Base-by-base conservation (phyloP, 2,329 filamentous ascomycete genomes). In the Fusarium xylarioides region DNA sequence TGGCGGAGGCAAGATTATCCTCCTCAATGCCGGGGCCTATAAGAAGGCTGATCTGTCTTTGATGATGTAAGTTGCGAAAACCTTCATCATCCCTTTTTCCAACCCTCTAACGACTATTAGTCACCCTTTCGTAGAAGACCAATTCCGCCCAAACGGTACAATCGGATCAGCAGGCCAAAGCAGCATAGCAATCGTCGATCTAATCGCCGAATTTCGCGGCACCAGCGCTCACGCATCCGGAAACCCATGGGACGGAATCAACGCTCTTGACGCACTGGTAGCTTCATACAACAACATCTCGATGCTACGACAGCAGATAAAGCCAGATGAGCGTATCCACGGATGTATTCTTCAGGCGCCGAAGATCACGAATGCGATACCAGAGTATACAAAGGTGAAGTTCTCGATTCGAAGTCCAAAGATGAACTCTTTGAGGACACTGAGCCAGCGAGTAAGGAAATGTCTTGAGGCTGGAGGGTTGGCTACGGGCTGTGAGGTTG, bases 81-180 rank as follows among this genome's bases (percentile, higher is more conserved):
- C 0, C 12, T 10, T 0, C 9, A 23, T 42, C 14, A 1, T 23
- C 9, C 14, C 16, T n/a, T 15, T 5, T 10, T 43, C 9, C n/a
- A 18, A 12, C 12, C 11, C 18, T 30, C 44, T 47, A 28, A 47
- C 5, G 10, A 30, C 0, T 15, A 14, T 0, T 8, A 15, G 19
- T 7, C 44, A 47, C 19, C 44, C 44, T 15, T 21, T 30, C 0
- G 26, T 47, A 4, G 26, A 47, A 47, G 44, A n/a, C 12, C 26
- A 16, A 15, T 47, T 47, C 4, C 26, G 18, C 1, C 28, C 12
- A 7, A 30, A 7, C 1, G 9, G 26, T 21, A n/a, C 12, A 21
- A 11, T 47, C 1, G 44, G 44, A 15, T 47, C 44, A 7, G 40
- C 40, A 7, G 40, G 40, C 14, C 9, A 42, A 42, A 42, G 40